These are phyloP conservation scores for Neurospora terricola DNA, from an alignment of 495 filamentous ascomycete species.

Conservation along the genomic window DNA sequence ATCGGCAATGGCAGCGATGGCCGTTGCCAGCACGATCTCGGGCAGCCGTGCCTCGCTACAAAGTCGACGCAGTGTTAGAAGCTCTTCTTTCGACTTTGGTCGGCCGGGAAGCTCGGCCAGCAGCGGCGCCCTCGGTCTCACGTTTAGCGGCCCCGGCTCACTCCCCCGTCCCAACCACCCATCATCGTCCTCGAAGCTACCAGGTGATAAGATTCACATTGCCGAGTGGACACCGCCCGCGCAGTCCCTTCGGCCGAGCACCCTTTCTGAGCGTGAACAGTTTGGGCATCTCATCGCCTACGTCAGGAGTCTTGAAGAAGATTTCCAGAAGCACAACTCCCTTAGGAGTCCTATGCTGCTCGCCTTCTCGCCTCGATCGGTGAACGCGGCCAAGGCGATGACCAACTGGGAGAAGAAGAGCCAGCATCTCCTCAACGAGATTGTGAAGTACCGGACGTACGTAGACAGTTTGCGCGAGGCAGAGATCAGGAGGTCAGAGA, in stretches of 20 bases:
- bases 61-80: constrained; percentile 31
- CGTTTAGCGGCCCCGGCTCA: constrained; percentile 29
- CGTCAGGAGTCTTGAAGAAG: constrained; percentile 76
- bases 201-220: constrained; percentile 78
- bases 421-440: constrained; percentile 83
- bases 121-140: constrained; percentile 50
- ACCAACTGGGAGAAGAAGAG: constrained; percentile 96
- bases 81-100: constrained; percentile 31
- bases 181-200: constrained; percentile 41
- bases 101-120: constrained; percentile 43
- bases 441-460: constrained; percentile 92
- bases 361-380: constrained; percentile 80
- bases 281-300: constrained; percentile 64
- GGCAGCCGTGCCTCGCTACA: constrained; percentile 30
- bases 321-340: constrained; percentile 79
- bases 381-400: constrained; percentile 73
- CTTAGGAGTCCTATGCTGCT: constrained; percentile 74
- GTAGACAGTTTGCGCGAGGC: constrained; percentile 62
- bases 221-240: constrained; percentile 90
- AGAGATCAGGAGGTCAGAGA: constrained; percentile 29
- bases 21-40: neutral
- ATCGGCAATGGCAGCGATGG: constrained; percentile 4
- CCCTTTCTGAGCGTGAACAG: constrained; percentile 69
- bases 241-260: constrained; percentile 78
- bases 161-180: neutral